Base-by-base conservation (phyloP, 352 stramenopile genomes). In the Blastocystis sp. region DNA sequence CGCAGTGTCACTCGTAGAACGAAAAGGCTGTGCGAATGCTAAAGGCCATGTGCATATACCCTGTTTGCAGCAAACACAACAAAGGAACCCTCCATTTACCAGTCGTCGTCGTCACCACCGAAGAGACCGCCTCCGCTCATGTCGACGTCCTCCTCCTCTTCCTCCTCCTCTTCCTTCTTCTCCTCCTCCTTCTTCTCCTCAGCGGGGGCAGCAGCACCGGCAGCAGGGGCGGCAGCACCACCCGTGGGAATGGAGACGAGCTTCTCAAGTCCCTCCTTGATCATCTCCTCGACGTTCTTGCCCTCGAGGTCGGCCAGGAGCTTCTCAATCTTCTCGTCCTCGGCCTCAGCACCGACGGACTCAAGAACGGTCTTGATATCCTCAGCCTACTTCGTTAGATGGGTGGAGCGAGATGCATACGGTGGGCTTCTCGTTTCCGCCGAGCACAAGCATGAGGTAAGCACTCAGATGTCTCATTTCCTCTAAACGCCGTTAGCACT, bases 351-450 rank as follows among this genome's bases (percentile, higher is more conserved):
- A 87, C 94, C 95, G 71, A 93, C 93, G 60, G 95, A 94, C 87
- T 93, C 90, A 65, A 98, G 92, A 89, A 98, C 96, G 76, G 92
- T 92, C 79, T 92, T 95, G 82, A 98, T 92, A 81, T 98, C 94
- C 89, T 93, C 92, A 78, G 92, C 94, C 89, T 70, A 76, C 38
- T 42, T 10, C 14, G 34, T 74, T 52, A 62, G 17, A 52, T 24
- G 6, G 4, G 2, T 1, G 19, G 1, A 28, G 43, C 34, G 11
- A 48, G 11, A 40, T 6, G 48, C 43, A 21, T 79, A 79, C 69
- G 40, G 76, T 42, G 43, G 76, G 76, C 61, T 70, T 87, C 61
- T 70, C 64, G 61, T 87, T 87, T 87, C 76, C 76, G n/a, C 76
- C 76, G n/a, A 87, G 19, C 28, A 87, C n/a, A 11, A 87, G 64